Evolutionary conservation across 768 basidiomycete genomes (phyloP), one percentile per base, ranked within the genome.

Genomic region (Mycena haematopus): DNA sequence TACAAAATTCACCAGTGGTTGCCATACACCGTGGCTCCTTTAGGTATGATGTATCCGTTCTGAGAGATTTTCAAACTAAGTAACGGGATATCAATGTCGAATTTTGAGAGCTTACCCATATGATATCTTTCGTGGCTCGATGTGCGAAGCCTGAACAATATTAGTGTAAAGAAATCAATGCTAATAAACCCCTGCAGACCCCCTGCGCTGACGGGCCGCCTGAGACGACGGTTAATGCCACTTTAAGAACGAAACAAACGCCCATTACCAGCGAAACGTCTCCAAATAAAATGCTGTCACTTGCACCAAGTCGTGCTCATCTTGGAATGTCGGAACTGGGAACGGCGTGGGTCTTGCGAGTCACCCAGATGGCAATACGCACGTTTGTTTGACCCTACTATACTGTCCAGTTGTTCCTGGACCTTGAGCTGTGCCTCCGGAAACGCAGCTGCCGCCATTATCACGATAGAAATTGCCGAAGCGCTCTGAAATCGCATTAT

Each of bases 71-170:
- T 31, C 29, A 9, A 31, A 9, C 29, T 4, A 31, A 31, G 9
- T 9, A 4, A 9, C 29, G 29, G 9, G 29, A 31, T 31, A n/a
- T 31, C 4, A 31, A 31, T 31, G 29, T n/a, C n/a, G 55, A 45
- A 33, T 35, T 15, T 52, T 33, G 15, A 13, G 38, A 22, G 7
- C 74, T n/a, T 59, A 86, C 87, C 79, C 86, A 91, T 25, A 84
- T 70, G 31, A 92, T 83, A 53, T 91, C 88, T 58, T 82, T 82
- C 1, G 83, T 85, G 1, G 89, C 83, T 47, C 83, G 82, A 65
- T 92, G 90, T 3, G 86, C 78, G 64, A 89, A 87, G 1, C 88
- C 78, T 79, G 60, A 42, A 15, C 33, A 13, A 29, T 47, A 5
- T 24, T 31, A 52, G 24, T 27, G 21, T 21, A 3, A 19, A 19